A percentile compares a stretch with the other conserved stretches of the same genome.
phyloP scores from a whole-genome alignment of 495 filamentous ascomycete genomes.

The Extremus antarcticus region DNA sequence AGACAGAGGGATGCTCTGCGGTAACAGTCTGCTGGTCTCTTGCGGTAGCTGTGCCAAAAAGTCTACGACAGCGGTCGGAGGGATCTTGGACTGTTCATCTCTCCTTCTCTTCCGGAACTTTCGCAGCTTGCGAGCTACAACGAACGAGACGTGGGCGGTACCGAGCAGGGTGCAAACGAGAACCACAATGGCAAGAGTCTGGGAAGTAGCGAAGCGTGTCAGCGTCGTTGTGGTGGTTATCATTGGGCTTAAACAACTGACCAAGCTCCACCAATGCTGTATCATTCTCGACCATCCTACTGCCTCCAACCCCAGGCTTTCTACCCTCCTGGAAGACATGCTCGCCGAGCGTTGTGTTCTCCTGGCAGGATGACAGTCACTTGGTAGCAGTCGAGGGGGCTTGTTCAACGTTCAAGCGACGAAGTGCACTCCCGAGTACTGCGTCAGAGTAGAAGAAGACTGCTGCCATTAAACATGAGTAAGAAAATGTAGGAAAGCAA shows the following conservation, averaged over 20 bases:
- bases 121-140: background rate
- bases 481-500: too few species aligned
- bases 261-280: conserved; percentile 11
- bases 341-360: too few species aligned
- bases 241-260: too few species aligned
- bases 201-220: too few species aligned
- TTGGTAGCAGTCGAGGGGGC: too few species aligned
- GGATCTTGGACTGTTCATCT: conserved; percentile 16
- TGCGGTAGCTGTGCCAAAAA: conserved; percentile 26
- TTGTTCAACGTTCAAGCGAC: too few species aligned
- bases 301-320: conserved; percentile 18
- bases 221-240: too few species aligned
- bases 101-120: conserved; percentile 26
- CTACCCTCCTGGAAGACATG: background rate
- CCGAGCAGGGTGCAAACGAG: background rate
- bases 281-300: conserved; percentile 21
- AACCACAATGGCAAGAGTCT: conserved; percentile 1
- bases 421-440: too few species aligned
- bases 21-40: conserved; percentile 22
- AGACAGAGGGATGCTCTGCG: background rate
- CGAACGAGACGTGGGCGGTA: background rate
- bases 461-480: too few species aligned
- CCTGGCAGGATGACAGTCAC: too few species aligned
- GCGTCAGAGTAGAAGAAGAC: too few species aligned
- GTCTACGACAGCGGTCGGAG: conserved; percentile 21